phyloP scores from a whole-genome alignment of 345 rosid genomes.

The Hirschfeldia incana region DNA sequence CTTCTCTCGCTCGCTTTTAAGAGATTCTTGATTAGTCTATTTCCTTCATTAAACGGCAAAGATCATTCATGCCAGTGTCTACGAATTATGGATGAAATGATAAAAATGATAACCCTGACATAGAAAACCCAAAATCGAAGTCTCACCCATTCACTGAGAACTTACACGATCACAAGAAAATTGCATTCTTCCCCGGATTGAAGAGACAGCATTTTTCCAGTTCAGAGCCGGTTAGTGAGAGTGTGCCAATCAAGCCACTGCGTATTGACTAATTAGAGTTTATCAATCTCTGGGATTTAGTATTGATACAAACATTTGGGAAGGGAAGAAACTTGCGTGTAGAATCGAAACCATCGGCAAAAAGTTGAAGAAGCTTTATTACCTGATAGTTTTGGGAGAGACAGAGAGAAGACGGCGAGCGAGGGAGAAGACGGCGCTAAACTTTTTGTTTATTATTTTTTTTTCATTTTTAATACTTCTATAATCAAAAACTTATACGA shows the following conservation, averaged over 20 bases:
- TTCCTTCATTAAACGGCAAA: neutral
- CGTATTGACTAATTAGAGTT: neutral
- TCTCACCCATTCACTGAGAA: neutral
- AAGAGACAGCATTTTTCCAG: neutral
- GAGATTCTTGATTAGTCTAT: neutral
- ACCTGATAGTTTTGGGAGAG: neutral
- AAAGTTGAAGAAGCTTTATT: neutral
- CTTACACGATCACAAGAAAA: slow-evolving; percentile 42
- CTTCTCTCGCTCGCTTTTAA: neutral
- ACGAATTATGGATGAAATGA: neutral
- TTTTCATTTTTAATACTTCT: too few relatives aligned
- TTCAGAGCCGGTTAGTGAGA: neutral
- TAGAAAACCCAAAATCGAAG: neutral
- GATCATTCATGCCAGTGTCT: neutral
- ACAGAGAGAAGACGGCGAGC: neutral
- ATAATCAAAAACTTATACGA: too few relatives aligned
- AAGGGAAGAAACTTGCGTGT: neutral
- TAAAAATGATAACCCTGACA: neutral
- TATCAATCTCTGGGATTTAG: neutral
- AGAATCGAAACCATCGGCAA: neutral
- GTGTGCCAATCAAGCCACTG: neutral
- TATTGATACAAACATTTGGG: too few relatives aligned
- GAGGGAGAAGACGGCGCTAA: neutral
- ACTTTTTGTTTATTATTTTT: neutral
- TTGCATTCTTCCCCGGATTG: slow-evolving; percentile 23